Conservation (phyloP, 139 green algal species). For the Pleodorina starrii region DNA sequence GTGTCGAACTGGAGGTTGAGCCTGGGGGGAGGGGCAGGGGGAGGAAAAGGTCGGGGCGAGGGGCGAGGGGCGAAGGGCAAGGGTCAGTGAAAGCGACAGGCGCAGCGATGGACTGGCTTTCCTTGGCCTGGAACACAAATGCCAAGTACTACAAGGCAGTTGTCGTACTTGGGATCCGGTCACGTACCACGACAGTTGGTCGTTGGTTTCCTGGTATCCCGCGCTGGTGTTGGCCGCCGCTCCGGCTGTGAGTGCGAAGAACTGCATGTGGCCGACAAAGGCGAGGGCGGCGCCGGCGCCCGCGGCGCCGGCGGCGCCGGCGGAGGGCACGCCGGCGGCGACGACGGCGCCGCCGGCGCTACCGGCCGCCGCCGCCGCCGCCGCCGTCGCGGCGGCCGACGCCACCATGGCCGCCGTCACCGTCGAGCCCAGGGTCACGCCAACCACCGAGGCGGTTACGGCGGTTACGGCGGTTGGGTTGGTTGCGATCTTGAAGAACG, state of each 20-base stretch:
- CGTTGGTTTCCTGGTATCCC: slow-evolving; percentile 23
- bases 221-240: neutral
- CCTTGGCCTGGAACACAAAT: too few relatives aligned
- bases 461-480: slow-evolving; percentile 1
- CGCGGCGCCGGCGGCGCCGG: neutral
- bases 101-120: neutral
- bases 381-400: neutral
- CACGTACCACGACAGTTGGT: slow-evolving; percentile 19
- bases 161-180: too few relatives aligned
- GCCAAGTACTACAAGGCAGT: too few relatives aligned
- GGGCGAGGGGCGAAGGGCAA: neutral
- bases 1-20: slow-evolving; percentile 31
- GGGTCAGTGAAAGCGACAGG: neutral
- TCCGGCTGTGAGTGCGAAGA: slow-evolving; percentile 22
- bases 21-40: neutral
- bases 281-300: neutral
- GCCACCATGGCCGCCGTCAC: neutral
- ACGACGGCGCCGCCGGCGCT: neutral
- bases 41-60: neutral
- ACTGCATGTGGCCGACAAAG: slow-evolving; percentile 38
- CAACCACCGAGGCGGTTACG: neutral
- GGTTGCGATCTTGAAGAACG: neutral
- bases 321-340: neutral
- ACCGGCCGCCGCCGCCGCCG: neutral
- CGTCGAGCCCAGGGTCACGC: neutral